These are phyloP conservation scores for Candida sp. DNA, from an alignment of 1,139 yeast genomes.

Conservation along the genomic window DNA sequence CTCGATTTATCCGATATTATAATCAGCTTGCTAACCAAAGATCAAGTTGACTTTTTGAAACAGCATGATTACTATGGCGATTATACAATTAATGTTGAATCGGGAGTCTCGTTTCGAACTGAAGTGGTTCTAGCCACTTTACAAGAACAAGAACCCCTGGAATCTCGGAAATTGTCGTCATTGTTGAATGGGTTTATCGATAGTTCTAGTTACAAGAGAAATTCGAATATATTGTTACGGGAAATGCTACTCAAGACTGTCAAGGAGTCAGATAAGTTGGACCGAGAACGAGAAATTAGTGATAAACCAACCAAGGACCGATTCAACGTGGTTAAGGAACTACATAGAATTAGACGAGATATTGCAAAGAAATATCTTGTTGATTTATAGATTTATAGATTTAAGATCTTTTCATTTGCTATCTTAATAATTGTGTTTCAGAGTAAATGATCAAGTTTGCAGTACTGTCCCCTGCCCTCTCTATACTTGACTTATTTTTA, in stretches of 20 bases:
- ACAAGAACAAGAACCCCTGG: constrained; percentile 41
- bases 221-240: constrained; percentile 24
- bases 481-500: too few species aligned
- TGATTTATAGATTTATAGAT: neutral
- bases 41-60: constrained; percentile 45
- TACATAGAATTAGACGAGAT: constrained; percentile 20
- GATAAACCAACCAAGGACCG: constrained; percentile 11
- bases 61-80: constrained; percentile 63
- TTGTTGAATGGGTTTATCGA: constrained; percentile 40
- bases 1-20: constrained; percentile 56
- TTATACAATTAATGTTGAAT: constrained; percentile 55
- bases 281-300: constrained; percentile 15
- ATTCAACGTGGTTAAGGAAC: constrained; percentile 16
- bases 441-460: too few species aligned
- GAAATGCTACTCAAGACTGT: constrained; percentile 29
- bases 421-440: too few species aligned
- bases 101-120: constrained; percentile 66
- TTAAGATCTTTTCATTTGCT: too few species aligned
- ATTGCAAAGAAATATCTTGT: constrained; percentile 14
- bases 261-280: constrained; percentile 16
- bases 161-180: constrained; percentile 26
- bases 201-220: constrained; percentile 35
- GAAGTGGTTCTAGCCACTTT: constrained; percentile 69
- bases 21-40: constrained; percentile 28
- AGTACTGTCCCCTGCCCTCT: too few species aligned